Percentiles rank a stretch among this genome's conserved stretches.
Evolutionary conservation across 495 filamentous ascomycete genomes (phyloP).

Genomic region (Elasticomyces elasticus): DNA sequence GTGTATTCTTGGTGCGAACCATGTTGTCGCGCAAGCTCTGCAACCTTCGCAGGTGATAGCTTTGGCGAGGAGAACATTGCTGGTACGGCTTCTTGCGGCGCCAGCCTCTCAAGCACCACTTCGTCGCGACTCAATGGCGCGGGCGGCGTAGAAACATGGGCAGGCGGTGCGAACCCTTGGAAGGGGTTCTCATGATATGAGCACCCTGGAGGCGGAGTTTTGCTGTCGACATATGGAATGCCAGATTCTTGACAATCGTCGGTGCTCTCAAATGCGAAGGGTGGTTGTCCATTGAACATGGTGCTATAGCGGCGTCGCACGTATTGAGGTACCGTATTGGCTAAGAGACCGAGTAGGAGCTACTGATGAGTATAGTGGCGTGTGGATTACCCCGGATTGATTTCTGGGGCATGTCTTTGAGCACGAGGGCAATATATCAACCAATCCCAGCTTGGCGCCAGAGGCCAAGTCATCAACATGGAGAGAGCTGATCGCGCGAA

Average conservation of each 20-base stretch:
- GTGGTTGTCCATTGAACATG: neutral
- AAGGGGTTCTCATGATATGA: neutral
- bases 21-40: neutral
- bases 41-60: neutral
- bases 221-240: neutral
- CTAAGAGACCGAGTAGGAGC: neutral
- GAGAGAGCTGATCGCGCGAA: too few species aligned
- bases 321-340: neutral
- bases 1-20: neutral
- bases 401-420: neutral
- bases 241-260: neutral
- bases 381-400: neutral
- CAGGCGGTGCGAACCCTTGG: neutral
- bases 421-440: too few species aligned
- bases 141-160: neutral
- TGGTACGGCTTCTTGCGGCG: neutral
- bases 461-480: too few species aligned
- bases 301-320: neutral
- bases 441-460: too few species aligned
- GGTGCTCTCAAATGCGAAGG: neutral
- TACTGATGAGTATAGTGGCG: neutral
- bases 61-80: neutral
- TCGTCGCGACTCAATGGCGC: neutral
- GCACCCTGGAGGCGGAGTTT: neutral
- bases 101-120: neutral